Base-by-base conservation (phyloP, 257 asterid species). In the Fraxinus pennsylvanica region DNA sequence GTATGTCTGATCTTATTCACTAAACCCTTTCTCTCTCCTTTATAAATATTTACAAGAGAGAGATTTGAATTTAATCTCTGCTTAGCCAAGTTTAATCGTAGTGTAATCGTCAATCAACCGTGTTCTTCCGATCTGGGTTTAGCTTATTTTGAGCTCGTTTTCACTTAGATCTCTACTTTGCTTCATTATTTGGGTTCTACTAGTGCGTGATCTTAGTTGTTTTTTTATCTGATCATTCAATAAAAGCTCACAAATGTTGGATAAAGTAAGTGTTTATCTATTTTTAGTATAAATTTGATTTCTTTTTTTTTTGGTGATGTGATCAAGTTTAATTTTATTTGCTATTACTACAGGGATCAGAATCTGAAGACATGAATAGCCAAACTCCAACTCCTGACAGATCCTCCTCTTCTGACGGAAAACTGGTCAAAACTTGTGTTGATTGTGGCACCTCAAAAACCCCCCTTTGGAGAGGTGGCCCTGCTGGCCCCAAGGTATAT, bases 381-480 rank as follows among this genome's bases (percentile, higher is more conserved):
- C 90, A 78, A 72, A 74, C 85, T 2, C 85, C 85, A n/a, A 86
- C 88, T 6, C 89, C 90, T 1, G 92, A 88, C 47, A 89, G 92
- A 63, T 25, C 69, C 84, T 84, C 72, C 57, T 84, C 92, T 78
- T 86, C 90, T 1, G 93, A 87, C 79, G 84, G 89, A 85, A 82
- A 87, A 59, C 86, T 85, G 70, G 65, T 87, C 35, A 95, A 90
- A 90, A 93, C 97, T 0, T 96, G 99, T 78, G 91, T 83, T 36
- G 97, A 93, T 87, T 96, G 97, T 35, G 98, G 99, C 52, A 91
- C 98, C 63, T 89, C 92, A 5, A 93, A 90, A 86, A 95, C 98
- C 47, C 99, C 99, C 5, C 96, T 95, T 5, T 95, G 99, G 98
- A 79, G 99, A 22, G 97, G 99, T 74, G 99, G 99, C 79, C 98